Percentiles rank a stretch among this genome's conserved stretches.
Conservation (phyloP, 352 stramenopile genomes). For the Aphanomyces cochlioides region DNA sequence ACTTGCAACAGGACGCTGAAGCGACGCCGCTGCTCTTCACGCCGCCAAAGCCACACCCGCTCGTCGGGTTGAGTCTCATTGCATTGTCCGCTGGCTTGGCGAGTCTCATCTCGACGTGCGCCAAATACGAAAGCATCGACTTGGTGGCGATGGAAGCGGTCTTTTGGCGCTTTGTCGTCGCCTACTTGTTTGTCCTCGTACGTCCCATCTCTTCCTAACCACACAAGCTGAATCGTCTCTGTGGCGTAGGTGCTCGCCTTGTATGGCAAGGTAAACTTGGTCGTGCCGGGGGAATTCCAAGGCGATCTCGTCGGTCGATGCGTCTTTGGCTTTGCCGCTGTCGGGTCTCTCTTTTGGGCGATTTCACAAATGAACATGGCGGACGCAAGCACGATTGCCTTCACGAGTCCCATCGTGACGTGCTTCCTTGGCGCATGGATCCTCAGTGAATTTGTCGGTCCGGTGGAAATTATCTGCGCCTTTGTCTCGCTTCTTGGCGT, state of each 20-base stretch:
- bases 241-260: slow-evolving; percentile 7
- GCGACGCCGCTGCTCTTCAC: background rate
- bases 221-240: background rate
- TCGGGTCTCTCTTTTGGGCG: slow-evolving; percentile 10
- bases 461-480: slow-evolving; percentile 38
- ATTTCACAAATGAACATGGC: slow-evolving; percentile 4
- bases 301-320: slow-evolving; percentile 1
- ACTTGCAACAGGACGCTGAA: background rate
- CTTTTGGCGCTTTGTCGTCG: slow-evolving; percentile 13
- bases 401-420: slow-evolving; percentile 49
- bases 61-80: background rate
- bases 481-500: slow-evolving; percentile 47
- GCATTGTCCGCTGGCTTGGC: background rate
- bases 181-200: slow-evolving; percentile 5
- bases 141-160: background rate
- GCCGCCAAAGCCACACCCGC: background rate
- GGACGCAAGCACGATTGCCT: slow-evolving; percentile 6
- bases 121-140: slow-evolving; percentile 16
- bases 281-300: background rate
- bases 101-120: slow-evolving; percentile 3
- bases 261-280: background rate
- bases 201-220: background rate
- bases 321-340: background rate
- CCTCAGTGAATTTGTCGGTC: slow-evolving; percentile 39
- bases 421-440: slow-evolving; percentile 41